A percentile compares a stretch with the other conserved stretches of the same genome.
phyloP scores from a whole-genome alignment of 345 rosid genomes.

The Salix exigua region DNA sequence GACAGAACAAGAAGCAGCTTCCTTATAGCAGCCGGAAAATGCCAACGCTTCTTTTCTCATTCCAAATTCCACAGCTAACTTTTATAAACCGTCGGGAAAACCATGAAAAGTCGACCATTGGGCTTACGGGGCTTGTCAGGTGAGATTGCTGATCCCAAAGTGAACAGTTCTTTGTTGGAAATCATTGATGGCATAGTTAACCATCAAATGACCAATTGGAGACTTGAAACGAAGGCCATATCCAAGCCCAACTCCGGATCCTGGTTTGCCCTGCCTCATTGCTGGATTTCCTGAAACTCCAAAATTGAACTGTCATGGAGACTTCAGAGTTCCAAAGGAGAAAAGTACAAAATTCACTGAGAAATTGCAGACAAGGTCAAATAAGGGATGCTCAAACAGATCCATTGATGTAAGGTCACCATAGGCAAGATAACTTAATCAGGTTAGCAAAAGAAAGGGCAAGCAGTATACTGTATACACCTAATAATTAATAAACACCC shows the following conservation, averaged over 20 bases:
- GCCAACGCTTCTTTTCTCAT: not conserved
- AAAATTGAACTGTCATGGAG: not conserved
- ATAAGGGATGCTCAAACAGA: not conserved
- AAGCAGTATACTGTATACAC: no score
- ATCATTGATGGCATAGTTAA: constrained; percentile 67
- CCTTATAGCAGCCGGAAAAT: not conserved
- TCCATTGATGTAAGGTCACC: no score
- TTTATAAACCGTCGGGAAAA: not conserved
- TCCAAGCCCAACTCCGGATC: constrained; percentile 73
- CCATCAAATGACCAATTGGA: constrained; percentile 62
- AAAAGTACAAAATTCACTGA: not conserved
- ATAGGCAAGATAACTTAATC: no score
- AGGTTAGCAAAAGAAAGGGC: no score
- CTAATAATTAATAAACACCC: no score
- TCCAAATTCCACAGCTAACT: not conserved
- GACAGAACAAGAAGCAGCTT: not conserved
- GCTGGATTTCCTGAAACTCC: constrained; percentile 82
- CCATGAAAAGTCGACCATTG: not conserved
- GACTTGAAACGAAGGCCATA: constrained; percentile 67
- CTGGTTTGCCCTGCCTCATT: constrained; percentile 76
- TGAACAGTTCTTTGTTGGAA: constrained; percentile 71
- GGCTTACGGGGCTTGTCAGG: constrained; percentile 35
- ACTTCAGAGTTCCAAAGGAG: not conserved
- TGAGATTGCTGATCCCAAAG: constrained; percentile 80
- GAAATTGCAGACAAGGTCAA: not conserved